These are phyloP conservation scores for Isabelozyma pseudorhagii DNA, from an alignment of 805 yeast genomes.

Conservation along the genomic window DNA sequence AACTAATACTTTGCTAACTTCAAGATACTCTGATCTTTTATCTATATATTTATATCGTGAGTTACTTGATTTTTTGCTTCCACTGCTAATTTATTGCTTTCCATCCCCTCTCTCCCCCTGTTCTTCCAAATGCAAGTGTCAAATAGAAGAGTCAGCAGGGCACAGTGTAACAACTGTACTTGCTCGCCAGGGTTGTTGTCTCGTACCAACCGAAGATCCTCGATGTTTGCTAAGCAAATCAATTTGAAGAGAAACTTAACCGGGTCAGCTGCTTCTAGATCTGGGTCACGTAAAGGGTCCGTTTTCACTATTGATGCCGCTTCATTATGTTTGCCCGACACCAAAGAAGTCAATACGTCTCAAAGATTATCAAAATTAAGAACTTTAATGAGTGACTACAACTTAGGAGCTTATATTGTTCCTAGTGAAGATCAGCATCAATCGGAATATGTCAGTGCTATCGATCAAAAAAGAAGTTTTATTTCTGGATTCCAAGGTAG, in stretches of 20 bases:
- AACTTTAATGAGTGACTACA: constrained; percentile 43
- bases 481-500: constrained; percentile 60
- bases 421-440: constrained; percentile 67
- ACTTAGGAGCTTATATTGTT: constrained; percentile 52
- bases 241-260: constrained; percentile 23
- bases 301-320: constrained; percentile 41
- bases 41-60: no score
- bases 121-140: neutral
- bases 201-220: constrained; percentile 59
- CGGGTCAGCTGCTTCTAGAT: constrained; percentile 19
- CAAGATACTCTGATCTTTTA: no score
- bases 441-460: constrained; percentile 54
- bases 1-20: no score
- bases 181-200: constrained; percentile 81
- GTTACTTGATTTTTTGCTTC: no score
- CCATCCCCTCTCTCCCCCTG: no score
- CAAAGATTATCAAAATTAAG: constrained; percentile 63
- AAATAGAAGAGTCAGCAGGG: constrained; percentile 31
- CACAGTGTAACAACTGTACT: constrained; percentile 69
- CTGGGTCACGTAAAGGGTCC: constrained; percentile 37
- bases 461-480: constrained; percentile 54
- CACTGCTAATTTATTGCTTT: no score
- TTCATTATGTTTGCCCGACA: constrained; percentile 38
- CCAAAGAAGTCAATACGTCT: constrained; percentile 58
- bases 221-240: constrained; percentile 46